phyloP scores from a whole-genome alignment of 1,284 basidiomycete species.

The Cryptococcus depauperatus region DNA sequence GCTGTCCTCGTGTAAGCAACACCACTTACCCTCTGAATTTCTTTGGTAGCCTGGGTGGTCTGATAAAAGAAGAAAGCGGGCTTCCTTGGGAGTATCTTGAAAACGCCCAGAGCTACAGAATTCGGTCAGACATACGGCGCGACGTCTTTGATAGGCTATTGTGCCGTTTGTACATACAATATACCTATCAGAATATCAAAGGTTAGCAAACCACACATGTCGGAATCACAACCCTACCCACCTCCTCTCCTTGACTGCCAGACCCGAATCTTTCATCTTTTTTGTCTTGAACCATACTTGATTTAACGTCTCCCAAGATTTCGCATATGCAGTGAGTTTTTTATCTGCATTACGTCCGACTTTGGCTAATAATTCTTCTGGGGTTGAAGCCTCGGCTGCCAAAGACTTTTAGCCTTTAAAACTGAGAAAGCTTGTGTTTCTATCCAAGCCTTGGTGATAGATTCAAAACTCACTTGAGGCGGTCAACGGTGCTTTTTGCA shows the following conservation, averaged over 20 bases:
- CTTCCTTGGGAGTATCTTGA: constrained; percentile 34
- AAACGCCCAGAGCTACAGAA: constrained; percentile 31
- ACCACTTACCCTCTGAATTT: constrained; percentile 39
- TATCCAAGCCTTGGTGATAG: background rate
- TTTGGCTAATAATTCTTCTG: constrained; percentile 27
- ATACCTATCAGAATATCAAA: constrained; percentile 10
- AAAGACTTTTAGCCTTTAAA: background rate
- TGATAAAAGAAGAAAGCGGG: constrained; percentile 24
- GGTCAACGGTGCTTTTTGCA: constrained; percentile 23
- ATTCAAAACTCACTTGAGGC: constrained; percentile 18
- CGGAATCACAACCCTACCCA: constrained; percentile 16
- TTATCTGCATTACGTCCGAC: constrained; percentile 40
- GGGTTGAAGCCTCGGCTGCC: constrained; percentile 25
- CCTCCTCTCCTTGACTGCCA: constrained; percentile 34
- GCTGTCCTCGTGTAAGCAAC: background rate
- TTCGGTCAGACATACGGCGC: background rate
- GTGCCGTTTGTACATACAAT: constrained; percentile 11
- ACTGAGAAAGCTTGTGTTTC: background rate
- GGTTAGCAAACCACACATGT: background rate
- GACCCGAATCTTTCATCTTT: constrained; percentile 26
- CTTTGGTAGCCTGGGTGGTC: constrained; percentile 29
- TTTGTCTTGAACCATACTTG: constrained; percentile 29
- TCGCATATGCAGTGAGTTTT: constrained; percentile 25
- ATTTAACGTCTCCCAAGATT: constrained; percentile 34
- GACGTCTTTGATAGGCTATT: background rate